Evolutionary conservation across 2,329 filamentous ascomycete species (phyloP).

Genomic region (Neoscytalidium dimidiatum): DNA sequence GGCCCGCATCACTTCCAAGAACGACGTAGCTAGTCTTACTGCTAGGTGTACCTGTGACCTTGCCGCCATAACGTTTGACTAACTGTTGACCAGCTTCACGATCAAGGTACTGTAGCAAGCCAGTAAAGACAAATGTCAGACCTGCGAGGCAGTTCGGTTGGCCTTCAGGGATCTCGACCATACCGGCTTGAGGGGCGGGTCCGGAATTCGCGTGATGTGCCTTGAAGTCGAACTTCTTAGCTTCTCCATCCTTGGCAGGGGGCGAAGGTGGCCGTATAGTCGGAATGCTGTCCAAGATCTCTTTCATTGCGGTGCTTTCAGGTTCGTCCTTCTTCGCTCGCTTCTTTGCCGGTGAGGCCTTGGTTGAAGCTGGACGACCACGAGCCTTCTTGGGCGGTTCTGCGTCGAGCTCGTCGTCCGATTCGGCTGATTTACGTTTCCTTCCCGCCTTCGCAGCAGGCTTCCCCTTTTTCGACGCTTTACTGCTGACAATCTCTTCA

Average conservation of each 20-base stretch:
- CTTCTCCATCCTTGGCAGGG: slow-evolving; percentile 53
- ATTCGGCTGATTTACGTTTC: slow-evolving; percentile 61
- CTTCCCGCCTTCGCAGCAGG: slow-evolving; percentile 35
- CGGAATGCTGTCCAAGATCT: slow-evolving; percentile 85
- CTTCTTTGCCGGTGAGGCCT: slow-evolving; percentile 55
- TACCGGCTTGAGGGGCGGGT: slow-evolving; percentile 63
- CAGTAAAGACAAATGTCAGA: slow-evolving; percentile 93
- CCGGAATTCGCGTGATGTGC: slow-evolving; percentile 52
- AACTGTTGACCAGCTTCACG: slow-evolving; percentile 83
- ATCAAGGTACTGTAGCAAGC: slow-evolving; percentile 75
- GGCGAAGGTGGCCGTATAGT: slow-evolving; percentile 82
- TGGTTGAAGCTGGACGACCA: slow-evolving; percentile 25
- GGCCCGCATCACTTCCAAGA: slow-evolving; percentile 85
- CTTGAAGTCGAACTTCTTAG: slow-evolving; percentile 78
- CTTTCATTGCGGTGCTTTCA: slow-evolving; percentile 73
- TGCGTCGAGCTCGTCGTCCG: slow-evolving; percentile 57
- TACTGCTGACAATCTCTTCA: slow-evolving; percentile 40
- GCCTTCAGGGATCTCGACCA: slow-evolving; percentile 73
- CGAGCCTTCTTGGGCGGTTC: slow-evolving; percentile 41
- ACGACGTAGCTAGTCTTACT: slow-evolving; percentile 94
- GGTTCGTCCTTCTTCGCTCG: slow-evolving; percentile 65
- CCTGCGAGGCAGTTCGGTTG: slow-evolving; percentile 88
- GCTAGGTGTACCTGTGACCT: slow-evolving; percentile 81
- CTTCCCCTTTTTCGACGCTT: slow-evolving; percentile 40
- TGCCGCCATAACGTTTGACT: slow-evolving; percentile 92